Base-by-base conservation (phyloP, 768 basidiomycete genomes). In the Plicaturopsis crispa region DNA sequence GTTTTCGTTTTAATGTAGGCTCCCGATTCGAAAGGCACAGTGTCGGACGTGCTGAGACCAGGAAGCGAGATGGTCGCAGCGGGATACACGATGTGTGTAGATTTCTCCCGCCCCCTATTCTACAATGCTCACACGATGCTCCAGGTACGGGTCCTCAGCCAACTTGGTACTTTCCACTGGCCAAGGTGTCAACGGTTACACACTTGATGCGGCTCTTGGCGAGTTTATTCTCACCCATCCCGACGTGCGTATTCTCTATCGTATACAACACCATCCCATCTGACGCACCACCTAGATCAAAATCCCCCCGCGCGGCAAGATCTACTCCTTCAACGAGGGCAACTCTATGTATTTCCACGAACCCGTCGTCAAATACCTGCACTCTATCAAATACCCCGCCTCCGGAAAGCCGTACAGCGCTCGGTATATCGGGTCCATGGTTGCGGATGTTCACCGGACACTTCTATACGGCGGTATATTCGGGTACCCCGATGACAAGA, bases 191-290 rank as follows among this genome's bases (percentile, higher is more conserved):
- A 92, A 98, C 57, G 96, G 96, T 33, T 99, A 96, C 69, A 99
- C 96, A 7, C 79, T 99, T 26, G 96, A 99, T 62, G 84, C 87
- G 16, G 62, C 91, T 5, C 75, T 99, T 11, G 96, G 96, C 51
- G 96, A 99, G 68, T 99, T 98, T 63, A 96, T 99, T 56, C 78
- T 98, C 41, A 99, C 96, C 21, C 96, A 99, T 66, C 94, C 94
- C 18, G 80, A 97, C 53, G 86, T 88, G 54, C 34, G 75, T 59
- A 8, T 33, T 44, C 20, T 26, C 20, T 32, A 35, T 14, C 8
- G 43, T 23, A 24, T 28, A 18, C 17, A 5, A 14, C n/a, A n/a
- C 23, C 32, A 34, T 20, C 26, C 13, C 20, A 38, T 31, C n/a
- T n/a, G n/a, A n/a, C n/a, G n/a, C n/a, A n/a, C 23, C 36, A 48